Conservation (phyloP, 1,139 yeast species). For the Geotrichum bryndzae region DNA sequence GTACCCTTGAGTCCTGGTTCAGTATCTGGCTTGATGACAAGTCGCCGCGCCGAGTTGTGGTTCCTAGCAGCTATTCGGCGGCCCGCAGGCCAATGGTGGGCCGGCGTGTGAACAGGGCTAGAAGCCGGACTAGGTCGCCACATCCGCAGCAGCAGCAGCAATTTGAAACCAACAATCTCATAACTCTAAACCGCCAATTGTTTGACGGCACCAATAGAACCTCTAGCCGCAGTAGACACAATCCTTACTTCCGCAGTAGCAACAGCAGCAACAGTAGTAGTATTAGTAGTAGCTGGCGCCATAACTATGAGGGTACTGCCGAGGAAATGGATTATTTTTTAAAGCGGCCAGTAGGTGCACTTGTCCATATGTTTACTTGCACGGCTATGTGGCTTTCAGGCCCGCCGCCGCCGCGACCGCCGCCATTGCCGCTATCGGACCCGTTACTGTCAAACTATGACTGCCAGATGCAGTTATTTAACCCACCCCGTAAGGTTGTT, state of each 20-base stretch:
- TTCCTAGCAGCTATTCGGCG: neutral
- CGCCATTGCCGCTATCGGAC: slow-evolving; percentile 4
- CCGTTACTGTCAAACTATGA: neutral
- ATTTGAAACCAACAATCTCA: neutral
- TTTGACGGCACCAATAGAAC: neutral
- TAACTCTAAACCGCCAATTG: neutral
- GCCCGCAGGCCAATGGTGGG: neutral
- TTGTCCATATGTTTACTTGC: slow-evolving; percentile 28
- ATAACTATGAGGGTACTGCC: neutral
- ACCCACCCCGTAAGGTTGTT: neutral
- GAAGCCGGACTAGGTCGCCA: neutral
- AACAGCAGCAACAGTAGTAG: neutral
- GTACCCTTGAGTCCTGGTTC: slow-evolving; percentile 12
- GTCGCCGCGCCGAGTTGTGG: neutral
- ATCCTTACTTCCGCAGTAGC: neutral
- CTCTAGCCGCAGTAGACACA: neutral
- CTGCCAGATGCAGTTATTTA: neutral
- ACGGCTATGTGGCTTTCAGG: slow-evolving; percentile 11
- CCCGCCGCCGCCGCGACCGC: slow-evolving; percentile 12
- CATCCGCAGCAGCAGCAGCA: neutral
- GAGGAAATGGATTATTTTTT: neutral
- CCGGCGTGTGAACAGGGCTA: neutral
- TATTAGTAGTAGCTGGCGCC: too few relatives aligned
- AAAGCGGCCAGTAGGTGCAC: slow-evolving; percentile 22
- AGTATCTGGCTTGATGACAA: neutral